Evolutionary conservation across 441 rosid species (phyloP).

Genomic region (Hura crepitans): DNA sequence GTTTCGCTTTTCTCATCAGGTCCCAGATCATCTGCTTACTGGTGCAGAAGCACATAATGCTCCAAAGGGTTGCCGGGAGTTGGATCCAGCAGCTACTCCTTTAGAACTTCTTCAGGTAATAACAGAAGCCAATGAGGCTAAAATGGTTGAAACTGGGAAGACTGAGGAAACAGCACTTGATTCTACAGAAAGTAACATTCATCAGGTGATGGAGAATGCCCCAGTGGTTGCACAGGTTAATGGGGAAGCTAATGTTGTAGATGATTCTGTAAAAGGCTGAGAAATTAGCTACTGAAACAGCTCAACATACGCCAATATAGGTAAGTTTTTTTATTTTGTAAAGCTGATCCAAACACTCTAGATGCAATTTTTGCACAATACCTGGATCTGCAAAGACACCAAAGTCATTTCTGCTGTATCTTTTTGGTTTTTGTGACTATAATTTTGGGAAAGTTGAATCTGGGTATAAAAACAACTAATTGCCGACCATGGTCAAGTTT

Average conservation of each 20-base stretch:
- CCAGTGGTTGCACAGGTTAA: conserved; percentile 13
- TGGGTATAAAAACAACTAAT: conserved; percentile 9
- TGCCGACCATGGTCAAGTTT: conserved; percentile 16
- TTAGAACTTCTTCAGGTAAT: conserved; percentile 48
- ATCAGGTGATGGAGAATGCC: conserved; percentile 15
- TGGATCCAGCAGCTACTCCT: conserved; percentile 95
- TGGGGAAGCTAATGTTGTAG: conserved; percentile 22
- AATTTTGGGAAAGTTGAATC: conserved; percentile 23
- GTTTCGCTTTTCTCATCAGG: conserved; percentile 92
- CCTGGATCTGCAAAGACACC: conserved; percentile 31
- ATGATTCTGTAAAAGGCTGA: conserved; percentile 13
- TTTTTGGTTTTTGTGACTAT: conserved; percentile 16
- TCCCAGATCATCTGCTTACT: conserved; percentile 67
- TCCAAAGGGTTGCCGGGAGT: conserved; percentile 64
- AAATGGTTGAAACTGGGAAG: conserved; percentile 22
- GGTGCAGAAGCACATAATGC: conserved; percentile 70
- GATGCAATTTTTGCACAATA: conserved; percentile 28
- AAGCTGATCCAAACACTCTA: conserved; percentile 27
- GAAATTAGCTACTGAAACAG: conserved; percentile 20
- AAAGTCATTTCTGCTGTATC: not conserved
- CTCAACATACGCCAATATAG: conserved; percentile 25
- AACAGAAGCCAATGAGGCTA: conserved; percentile 28
- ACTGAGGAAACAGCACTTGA: conserved; percentile 16
- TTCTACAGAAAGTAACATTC: conserved; percentile 12
- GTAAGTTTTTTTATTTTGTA: conserved; percentile 21